Evolutionary conservation across 164 flowering plant genomes (phyloP), one percentile per base, ranked within the genome.

Genomic region (Sextonia rubra): DNA sequence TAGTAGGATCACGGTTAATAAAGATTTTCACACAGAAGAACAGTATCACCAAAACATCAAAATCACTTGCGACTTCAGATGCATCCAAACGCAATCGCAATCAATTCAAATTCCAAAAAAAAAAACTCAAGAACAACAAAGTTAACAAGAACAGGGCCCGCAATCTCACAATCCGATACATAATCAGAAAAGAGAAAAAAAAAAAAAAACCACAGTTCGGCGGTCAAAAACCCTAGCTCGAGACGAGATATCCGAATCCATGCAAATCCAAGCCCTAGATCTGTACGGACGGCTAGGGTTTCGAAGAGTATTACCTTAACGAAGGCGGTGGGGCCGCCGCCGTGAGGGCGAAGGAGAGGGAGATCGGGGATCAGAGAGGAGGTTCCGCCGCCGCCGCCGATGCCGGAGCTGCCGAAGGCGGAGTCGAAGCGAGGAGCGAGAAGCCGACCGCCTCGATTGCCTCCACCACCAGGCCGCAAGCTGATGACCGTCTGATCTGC

Each of bases 391-490:
- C 80, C 71, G 47, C 55, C 29, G 66, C 76, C 75, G 29, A 62
- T 63, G 71, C 68, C 75, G 55, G 69, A 60, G 49, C 73, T 72
- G 62, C 86, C 87, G 70, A 82, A 76, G 78, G 74, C 77, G n/a
- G 82, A 61, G 79, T 85, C 87, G 69, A 80, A 82, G 27, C 87
- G 87, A 80, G 89, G 85, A 44, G 82, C 87, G 68, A 86, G 75
- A 67, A 87, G 74, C 81, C 90, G 82, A 66, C 84, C 78, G 22
- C 87, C 88, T 69, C 90, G 84, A 65, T 74, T 79, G 29, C 86
- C 90, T 65, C 97, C 97, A 78, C 95, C 93, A 81, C 97, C 95
- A 77, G 98, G 98, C 79, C 98, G 86, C 83, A 93, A 90, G 83
- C 94, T 93, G 80, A 93, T 48, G 66, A 85, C 90, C 77, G 97